A percentile compares a stretch with the other conserved stretches of the same genome.
Conservation (phyloP, 768 basidiomycete species). For the Daedaleopsis sinensis region DNA sequence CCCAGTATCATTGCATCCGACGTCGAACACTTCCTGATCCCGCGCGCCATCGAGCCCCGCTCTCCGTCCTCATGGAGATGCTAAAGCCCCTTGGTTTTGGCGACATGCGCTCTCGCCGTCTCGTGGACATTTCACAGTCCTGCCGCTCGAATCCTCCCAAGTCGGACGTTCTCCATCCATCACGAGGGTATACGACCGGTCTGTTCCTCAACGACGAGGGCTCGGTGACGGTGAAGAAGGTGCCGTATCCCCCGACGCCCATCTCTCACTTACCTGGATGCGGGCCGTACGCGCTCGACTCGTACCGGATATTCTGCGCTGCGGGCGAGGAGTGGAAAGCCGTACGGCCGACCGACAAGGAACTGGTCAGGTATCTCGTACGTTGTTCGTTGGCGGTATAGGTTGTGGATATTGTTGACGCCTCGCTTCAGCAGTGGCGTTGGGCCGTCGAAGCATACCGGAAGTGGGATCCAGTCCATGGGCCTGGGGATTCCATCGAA, state of each 20-base stretch:
- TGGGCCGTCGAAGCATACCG: slow-evolving; percentile 63
- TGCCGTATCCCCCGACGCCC: slow-evolving; percentile 48
- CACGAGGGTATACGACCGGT: slow-evolving; percentile 2
- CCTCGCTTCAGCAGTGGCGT: slow-evolving; percentile 59
- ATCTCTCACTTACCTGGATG: slow-evolving; percentile 65
- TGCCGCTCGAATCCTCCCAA: slow-evolving; percentile 8
- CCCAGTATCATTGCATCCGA: background rate
- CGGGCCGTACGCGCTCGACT: slow-evolving; percentile 75
- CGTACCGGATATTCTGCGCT: slow-evolving; percentile 70
- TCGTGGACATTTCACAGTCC: slow-evolving; percentile 41
- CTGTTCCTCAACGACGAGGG: background rate
- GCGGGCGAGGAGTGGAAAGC: slow-evolving; percentile 57
- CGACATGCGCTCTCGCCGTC: slow-evolving; percentile 55
- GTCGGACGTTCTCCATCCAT: background rate
- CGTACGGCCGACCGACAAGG: slow-evolving; percentile 70
- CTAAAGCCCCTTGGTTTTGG: slow-evolving; percentile 62
- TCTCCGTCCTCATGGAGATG: slow-evolving; percentile 2
- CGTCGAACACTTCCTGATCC: background rate
- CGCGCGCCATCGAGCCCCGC: background rate
- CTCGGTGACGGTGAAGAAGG: background rate
- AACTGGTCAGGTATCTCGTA: slow-evolving; percentile 68
- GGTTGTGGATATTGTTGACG: background rate
- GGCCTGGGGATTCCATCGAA: slow-evolving; percentile 42
- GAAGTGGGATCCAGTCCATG: slow-evolving; percentile 51
- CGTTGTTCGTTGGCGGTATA: slow-evolving; percentile 26